Evolutionary conservation across 2,329 filamentous ascomycete genomes (phyloP), one percentile per base, ranked within the genome.

Genomic region (Emmonsiellopsis sp.): DNA sequence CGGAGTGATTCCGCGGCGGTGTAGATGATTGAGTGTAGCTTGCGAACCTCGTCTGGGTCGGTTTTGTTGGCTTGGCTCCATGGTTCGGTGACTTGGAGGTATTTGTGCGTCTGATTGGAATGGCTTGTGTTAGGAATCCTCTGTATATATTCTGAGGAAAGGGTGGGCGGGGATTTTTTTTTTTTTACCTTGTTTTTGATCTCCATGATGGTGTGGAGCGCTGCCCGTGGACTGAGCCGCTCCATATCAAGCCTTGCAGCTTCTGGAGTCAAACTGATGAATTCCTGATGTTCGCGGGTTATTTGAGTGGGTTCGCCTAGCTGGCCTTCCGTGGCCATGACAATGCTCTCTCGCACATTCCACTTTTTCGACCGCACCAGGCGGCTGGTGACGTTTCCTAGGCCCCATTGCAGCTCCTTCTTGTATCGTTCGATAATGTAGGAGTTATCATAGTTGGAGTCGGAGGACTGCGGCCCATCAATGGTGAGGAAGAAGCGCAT

Each of bases 401-500:
- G 72, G 0, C 86, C 86, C 40, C 79, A 77, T 65, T 88, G 84
- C 32, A 98, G 76, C 33, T 84, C 78, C 63, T 90, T 93, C 65
- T 86, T 86, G 70, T 97, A 96, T 55, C 83, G 77, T 11, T 81
- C 76, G 44, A 86, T 82, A 57, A 98, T 86, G 55, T 81, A 77
- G 11, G 78, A 71, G 66, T 97, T 98, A 57, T 85, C 85, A 65
- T 97, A 98, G 67, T 90, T 84, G 33, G 88, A 80, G 65, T 98
- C 93, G 53, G 87, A 76, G 11, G 74, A 73, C 36, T 95, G 81
- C 21, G 84, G 87, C 42, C 89, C 91, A 56, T 91, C 85, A 56
- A 86, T 81, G 58, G 89, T 81, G 58, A 98, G 80, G 68, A 92
- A 98, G 71, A 87, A 97, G 8, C 93, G 85, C 78, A 98, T 83